Base-by-base conservation (phyloP, 257 asterid genomes). In the Prunella vulgaris region DNA sequence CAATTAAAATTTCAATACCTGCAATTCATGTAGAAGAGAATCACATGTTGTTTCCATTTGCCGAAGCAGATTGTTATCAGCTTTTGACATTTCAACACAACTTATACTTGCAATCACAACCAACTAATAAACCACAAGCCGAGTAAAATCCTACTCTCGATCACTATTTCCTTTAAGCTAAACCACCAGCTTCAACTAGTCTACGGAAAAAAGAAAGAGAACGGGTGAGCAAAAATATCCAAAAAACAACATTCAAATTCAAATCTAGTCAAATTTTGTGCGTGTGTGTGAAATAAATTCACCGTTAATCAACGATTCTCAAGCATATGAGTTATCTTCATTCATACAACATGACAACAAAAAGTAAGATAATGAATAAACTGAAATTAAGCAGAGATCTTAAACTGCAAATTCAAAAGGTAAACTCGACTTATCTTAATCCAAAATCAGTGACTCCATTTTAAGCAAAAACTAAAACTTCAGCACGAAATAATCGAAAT, bases 41-140 rank as follows among this genome's bases (percentile, higher is more conserved):
- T 94, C 97, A 38, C 97, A 86, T 24, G 96, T 85, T 38, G 97
- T 85, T 74, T 87, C 99, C 89, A 77, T 74, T 78, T 79, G 88
- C 32, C 70, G 66, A 66, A 83, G 78, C 20, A 77, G 69, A 72
- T 81, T 84, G 71, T 28, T 76, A 69, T 78, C 82, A 70, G 74
- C 77, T 14, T 33, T 68, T 10, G 87, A 71, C 87, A 87, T 86
- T 66, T 64, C 44, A 46, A 38, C 58, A 33, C 51, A 70, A 22
- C 71, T 62, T 32, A 14, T 15, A 78, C 82, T 88, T 86, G 81
- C 76, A 78, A 66, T 35, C 54, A 42, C 48, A 68, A 12, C 46
- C 60, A 72, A 51, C 40, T 25, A 69, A 13, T 53, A 40, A 67
- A 74, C 25, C 42, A 44, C 38, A 27, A 60, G 67, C 27, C 54